phyloP scores from a whole-genome alignment of 2,329 filamentous ascomycete genomes.

The Thermothelomyces thermophilus region DNA sequence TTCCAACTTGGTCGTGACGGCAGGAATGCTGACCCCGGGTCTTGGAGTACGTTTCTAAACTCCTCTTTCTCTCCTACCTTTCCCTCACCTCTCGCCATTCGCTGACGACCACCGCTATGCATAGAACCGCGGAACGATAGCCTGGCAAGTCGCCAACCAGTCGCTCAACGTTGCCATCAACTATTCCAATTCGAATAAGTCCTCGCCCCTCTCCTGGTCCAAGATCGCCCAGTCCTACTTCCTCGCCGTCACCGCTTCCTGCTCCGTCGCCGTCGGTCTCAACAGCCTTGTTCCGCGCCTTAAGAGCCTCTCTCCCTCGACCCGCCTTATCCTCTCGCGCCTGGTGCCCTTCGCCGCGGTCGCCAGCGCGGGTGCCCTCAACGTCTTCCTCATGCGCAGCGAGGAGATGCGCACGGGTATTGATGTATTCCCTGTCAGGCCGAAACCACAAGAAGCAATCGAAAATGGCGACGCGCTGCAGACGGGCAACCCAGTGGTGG shows the following conservation, averaged over 20 bases:
- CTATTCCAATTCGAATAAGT: constrained; percentile 96
- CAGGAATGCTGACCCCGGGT: constrained; percentile 91
- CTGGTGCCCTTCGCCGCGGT: constrained; percentile 95
- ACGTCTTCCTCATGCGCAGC: constrained; percentile 95
- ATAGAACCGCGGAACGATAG: constrained; percentile 73
- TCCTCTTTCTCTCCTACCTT: too few species aligned
- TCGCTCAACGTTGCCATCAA: constrained; percentile 98
- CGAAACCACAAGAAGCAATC: constrained; percentile 36
- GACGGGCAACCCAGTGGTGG: neutral
- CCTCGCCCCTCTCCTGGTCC: constrained; percentile 72
- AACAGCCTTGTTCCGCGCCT: constrained; percentile 85
- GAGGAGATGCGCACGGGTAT: constrained; percentile 93
- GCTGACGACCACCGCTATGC: constrained; percentile 1
- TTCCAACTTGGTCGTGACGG: constrained; percentile 90
- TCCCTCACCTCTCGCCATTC: too few species aligned
- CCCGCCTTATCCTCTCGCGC: constrained; percentile 70
- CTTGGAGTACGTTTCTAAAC: constrained; percentile 54
- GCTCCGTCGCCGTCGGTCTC: constrained; percentile 85
- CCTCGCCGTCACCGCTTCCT: constrained; percentile 86
- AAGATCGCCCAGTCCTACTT: constrained; percentile 86
- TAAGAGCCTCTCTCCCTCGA: constrained; percentile 65
- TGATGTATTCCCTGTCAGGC: constrained; percentile 77
- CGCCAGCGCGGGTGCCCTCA: constrained; percentile 81
- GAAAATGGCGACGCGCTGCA: constrained; percentile 32
- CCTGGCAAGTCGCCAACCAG: constrained; percentile 95